These are phyloP conservation scores for Clarireedia sp. DNA, from an alignment of 2,329 filamentous ascomycete species.

Conservation along the genomic window DNA sequence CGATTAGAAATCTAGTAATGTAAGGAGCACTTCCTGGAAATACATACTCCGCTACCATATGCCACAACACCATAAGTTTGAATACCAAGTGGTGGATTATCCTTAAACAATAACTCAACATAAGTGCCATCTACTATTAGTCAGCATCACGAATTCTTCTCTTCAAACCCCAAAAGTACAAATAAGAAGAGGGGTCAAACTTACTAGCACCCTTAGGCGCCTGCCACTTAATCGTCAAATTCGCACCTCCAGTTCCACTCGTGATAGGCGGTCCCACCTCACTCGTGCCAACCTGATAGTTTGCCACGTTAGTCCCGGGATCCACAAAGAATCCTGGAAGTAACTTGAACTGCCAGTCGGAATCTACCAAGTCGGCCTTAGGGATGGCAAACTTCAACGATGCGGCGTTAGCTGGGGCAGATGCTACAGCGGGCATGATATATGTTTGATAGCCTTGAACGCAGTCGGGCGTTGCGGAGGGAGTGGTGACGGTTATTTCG, in stretches of 20 bases:
- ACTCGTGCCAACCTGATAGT: background rate
- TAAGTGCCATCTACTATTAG: background rate
- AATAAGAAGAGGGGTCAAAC: background rate
- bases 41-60: background rate
- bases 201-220: background rate
- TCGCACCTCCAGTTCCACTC: background rate
- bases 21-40: background rate
- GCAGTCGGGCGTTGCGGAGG: background rate
- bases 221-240: constrained; percentile 2
- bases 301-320: background rate
- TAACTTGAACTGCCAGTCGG: background rate
- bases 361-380: background rate
- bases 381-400: constrained; percentile 3
- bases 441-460: constrained; percentile 5
- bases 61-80: constrained; percentile 2
- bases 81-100: background rate
- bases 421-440: background rate
- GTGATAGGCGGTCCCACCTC: background rate
- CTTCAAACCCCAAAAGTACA: background rate
- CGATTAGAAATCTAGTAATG: background rate
- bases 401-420: background rate
- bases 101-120: background rate
- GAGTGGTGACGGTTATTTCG: constrained; percentile 1
- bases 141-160: background rate
- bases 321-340: background rate